These are phyloP conservation scores for Jatropha multifida DNA, from an alignment of 441 rosid genomes.

Conservation along the genomic window DNA sequence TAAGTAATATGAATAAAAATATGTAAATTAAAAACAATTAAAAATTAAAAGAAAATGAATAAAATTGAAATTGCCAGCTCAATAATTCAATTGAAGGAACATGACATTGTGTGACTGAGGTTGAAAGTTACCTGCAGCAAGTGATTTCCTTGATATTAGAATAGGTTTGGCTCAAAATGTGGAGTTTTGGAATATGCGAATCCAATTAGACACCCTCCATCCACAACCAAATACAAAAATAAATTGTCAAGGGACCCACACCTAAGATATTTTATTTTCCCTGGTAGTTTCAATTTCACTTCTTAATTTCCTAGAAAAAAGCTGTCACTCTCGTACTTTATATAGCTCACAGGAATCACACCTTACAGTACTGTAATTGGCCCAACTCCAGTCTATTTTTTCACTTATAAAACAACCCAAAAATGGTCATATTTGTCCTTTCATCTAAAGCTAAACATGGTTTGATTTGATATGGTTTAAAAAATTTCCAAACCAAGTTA, in stretches of 20 bases:
- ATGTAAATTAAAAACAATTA: too few species aligned
- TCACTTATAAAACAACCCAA: neutral
- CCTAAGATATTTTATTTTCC: neutral
- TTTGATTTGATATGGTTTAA: too few species aligned
- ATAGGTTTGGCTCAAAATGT: neutral
- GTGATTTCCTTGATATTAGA: too few species aligned
- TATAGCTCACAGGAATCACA: neutral
- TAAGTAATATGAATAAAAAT: too few species aligned
- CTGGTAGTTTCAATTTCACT: neutral
- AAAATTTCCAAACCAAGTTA: too few species aligned
- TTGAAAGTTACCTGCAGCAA: too few species aligned
- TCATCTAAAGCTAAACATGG: too few species aligned
- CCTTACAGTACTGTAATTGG: neutral
- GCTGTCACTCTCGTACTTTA: constrained; percentile 4
- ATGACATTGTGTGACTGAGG: too few species aligned
- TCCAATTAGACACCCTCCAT: neutral
- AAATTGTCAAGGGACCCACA: constrained; percentile 2
- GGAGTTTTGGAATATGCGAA: neutral
- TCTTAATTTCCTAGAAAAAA: neutral
- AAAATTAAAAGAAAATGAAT: too few species aligned
- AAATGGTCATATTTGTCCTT: too few species aligned
- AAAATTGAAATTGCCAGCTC: too few species aligned
- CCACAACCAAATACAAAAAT: neutral
- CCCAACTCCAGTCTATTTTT: neutral
- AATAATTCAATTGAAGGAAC: too few species aligned